Base-by-base conservation (phyloP, 805 yeast species). In the Blastobotrys peoriensis region DNA sequence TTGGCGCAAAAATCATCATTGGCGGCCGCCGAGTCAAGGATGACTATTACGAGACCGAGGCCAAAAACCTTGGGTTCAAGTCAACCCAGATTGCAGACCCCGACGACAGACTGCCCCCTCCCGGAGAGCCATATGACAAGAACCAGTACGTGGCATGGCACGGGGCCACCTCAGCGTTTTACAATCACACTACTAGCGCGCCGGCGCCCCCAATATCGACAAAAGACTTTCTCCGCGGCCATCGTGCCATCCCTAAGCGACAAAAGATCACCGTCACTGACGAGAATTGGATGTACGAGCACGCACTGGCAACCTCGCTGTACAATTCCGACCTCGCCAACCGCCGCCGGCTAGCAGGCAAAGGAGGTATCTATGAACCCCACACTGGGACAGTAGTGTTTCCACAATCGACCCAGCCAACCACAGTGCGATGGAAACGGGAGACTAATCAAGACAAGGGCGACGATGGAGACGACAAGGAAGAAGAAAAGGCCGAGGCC, bases 221-320 rank as follows among this genome's bases (percentile, higher is more conserved):
- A 41, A 62, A 49, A 43, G 65, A 34, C 60, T 58, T 28, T 17
- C 37, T 37, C 47, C 36, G 47, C 33, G 50, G 44, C 15, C 28
- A 34, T 15, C 19, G 54, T 8, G 47, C 56, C 17, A 40, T 50
- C 2, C 30, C 44, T 33, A 57, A 55, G 50, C 54, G 57, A 44
- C 54, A 61, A 47, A 57, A 54, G 50, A 59, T 58, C 3, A 49
- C 57, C 15, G 53, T 78, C 38, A 73, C 76, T 27, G 86, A 86
- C 52, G 81, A 82, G 25, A 78, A 83, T 30, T 88, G 96, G 96
- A 75, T 88, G 66, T 78, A 75, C 53, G 89, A 86, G 56, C 88
- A 86, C 53, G 93, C 95, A 0, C 65, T 73, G n/a, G 83, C 91
- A 25, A 78, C 88, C 3, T 72, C 83, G 50, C 79, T 79, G 41